phyloP scores from a whole-genome alignment of 768 basidiomycete genomes.

The Gloeostereum incarnatum region DNA sequence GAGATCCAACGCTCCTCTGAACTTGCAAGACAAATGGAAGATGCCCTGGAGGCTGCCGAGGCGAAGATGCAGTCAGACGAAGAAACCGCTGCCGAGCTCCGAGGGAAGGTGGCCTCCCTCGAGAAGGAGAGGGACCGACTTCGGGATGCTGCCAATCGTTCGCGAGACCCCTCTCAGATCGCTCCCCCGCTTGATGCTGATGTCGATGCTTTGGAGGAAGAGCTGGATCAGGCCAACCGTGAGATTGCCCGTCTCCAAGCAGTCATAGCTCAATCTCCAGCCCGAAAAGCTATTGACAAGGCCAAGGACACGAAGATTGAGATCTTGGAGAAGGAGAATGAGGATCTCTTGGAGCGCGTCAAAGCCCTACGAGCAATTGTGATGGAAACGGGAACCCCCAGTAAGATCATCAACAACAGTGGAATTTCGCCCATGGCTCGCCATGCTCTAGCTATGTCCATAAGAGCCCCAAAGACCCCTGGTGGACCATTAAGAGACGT shows the following conservation, averaged over 20 bases:
- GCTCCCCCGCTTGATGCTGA: conserved; percentile 36
- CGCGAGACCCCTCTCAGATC: conserved; percentile 16
- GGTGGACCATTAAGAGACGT: conserved; percentile 75
- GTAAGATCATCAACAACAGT: conserved; percentile 41
- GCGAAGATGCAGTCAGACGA: conserved; percentile 59
- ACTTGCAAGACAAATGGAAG: conserved; percentile 59
- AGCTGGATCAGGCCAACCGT: conserved; percentile 67
- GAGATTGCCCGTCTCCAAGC: conserved; percentile 68
- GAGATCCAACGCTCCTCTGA: conserved; percentile 45
- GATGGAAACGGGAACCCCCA: conserved; percentile 48
- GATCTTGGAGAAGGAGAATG: conserved; percentile 67
- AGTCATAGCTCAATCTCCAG: conserved; percentile 62
- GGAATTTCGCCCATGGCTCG: conserved; percentile 74
- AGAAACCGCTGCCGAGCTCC: conserved; percentile 39
- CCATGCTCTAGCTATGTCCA: conserved; percentile 57
- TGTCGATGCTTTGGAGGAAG: conserved; percentile 57
- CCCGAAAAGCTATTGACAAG: conserved; percentile 67
- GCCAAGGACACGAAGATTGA: conserved; percentile 72
- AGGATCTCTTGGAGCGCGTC: conserved; percentile 66
- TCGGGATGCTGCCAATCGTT: conserved; percentile 17
- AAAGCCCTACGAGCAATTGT: conserved; percentile 43
- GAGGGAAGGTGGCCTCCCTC: conserved; percentile 37
- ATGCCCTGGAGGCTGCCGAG: conserved; percentile 68
- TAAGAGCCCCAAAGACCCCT: conserved; percentile 67
- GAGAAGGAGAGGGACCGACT: conserved; percentile 51